Evolutionary conservation across 139 green algal species (phyloP).

Genomic region (Picochlorum sp.): DNA sequence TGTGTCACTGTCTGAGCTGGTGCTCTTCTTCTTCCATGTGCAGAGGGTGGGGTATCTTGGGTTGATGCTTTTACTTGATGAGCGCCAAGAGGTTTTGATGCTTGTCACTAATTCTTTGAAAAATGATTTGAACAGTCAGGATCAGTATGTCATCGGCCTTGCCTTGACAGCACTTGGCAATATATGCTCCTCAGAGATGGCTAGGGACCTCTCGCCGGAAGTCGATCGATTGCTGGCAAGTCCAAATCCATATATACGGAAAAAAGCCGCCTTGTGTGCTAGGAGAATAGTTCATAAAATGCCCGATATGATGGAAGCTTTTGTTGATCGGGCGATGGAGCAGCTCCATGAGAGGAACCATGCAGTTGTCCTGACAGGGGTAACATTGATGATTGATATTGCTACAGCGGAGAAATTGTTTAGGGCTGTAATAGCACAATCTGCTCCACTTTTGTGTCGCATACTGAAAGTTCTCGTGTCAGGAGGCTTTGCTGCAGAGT

Average conservation of each 20-base stretch:
- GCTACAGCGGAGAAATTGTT: constrained; percentile 18
- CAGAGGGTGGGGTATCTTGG: constrained; percentile 96
- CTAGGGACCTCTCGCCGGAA: constrained; percentile 87
- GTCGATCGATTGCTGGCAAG: constrained; percentile 75
- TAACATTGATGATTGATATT: constrained; percentile 78
- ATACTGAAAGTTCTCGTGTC: constrained; percentile 52
- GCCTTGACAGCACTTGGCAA: constrained; percentile 91
- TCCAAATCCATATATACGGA: constrained; percentile 78
- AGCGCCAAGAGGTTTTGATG: constrained; percentile 99
- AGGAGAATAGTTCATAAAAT: constrained; percentile 83
- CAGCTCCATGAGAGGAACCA: constrained; percentile 87
- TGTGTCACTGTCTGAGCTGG: background rate
- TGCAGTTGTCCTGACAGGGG: constrained; percentile 71
- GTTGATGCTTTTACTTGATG: constrained; percentile 95
- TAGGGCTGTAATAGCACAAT: constrained; percentile 8
- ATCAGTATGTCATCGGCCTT: constrained; percentile 85
- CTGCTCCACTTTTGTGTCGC: constrained; percentile 62
- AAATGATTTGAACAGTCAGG: constrained; percentile 77
- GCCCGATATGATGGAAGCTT: constrained; percentile 83
- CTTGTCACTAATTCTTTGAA: constrained; percentile 98
- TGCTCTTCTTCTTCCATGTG: constrained; percentile 8
- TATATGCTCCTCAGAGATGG: constrained; percentile 97
- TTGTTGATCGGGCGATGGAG: constrained; percentile 54
- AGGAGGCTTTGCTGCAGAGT: constrained; percentile 64
- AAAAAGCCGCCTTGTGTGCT: constrained; percentile 87